Base-by-base conservation (phyloP, 2,329 filamentous ascomycete species). In the Colletotrichum cordylinicola region DNA sequence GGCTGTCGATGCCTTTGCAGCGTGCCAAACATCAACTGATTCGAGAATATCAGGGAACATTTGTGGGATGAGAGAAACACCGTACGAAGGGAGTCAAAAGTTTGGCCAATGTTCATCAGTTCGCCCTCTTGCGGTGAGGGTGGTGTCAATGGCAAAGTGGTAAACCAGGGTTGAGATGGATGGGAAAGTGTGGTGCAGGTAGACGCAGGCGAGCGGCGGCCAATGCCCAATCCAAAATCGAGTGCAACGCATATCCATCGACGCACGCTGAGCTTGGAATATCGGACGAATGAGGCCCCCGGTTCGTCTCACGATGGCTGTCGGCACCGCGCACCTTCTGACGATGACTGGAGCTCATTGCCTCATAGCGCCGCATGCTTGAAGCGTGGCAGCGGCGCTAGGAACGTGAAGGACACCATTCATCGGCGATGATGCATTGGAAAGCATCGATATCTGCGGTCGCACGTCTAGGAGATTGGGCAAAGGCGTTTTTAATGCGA, bases 281-380 rank as follows among this genome's bases (percentile, higher is more conserved):
- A 74, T 74, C 64, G 65, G 73, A 68, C 74, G 74, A 76, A 76
- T 76, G 64, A 66, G 52, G 16, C 73, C 48, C 74, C 74, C 27
- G 48, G 70, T 74, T 66, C 70, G 58, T 72, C 64, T 73, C 70
- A 64, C 73, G 33, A 72, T 61, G 73, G 55, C 52, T 18, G 56
- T 27, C 43, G 65, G 67, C 74, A 76, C 67, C 64, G 70, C 35
- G 58, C 43, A 74, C 65, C 70, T 70, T 76, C 35, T 69, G 39
- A 65, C 58, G 65, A 76, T 74, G 52, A 76, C 60, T 74, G 74
- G 70, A 76, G 62, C 65, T 68, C 70, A 68, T 75, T 68, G 73
- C 73, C 73, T 75, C 73, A 65, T 73, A 64, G 70, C 56, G 70
- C 64, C 15, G 56, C 43, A 37, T 24, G 68, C 35, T 73, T 61